Percentiles rank a stretch among this genome's conserved stretches.
Conservation (phyloP, 2,329 filamentous ascomycete genomes). For the Stagonosporopsis chrysanthemi region DNA sequence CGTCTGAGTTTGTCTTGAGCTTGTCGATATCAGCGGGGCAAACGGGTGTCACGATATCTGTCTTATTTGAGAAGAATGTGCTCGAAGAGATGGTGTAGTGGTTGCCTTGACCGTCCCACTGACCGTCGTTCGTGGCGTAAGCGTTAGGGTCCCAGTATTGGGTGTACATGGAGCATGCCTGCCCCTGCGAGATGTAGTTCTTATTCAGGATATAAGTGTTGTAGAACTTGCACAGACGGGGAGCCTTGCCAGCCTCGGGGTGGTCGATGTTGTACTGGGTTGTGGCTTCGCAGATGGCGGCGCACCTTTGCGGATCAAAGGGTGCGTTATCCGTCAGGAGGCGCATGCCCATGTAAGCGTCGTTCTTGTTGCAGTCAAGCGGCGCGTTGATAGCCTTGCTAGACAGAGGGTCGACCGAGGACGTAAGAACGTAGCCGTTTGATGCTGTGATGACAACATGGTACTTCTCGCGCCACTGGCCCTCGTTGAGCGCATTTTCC, state of each 20-base stretch:
- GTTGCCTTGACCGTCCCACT: conserved; percentile 1
- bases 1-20: background rate
- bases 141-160: conserved; percentile 16
- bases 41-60: background rate
- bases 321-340: background rate
- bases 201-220: conserved; percentile 43
- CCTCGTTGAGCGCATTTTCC: background rate
- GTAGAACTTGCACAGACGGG: conserved; percentile 41
- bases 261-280: conserved; percentile 7
- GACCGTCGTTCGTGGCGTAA: conserved; percentile 4
- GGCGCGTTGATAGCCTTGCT: conserved; percentile 9
- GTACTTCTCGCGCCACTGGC: conserved; percentile 7
- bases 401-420: background rate
- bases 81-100: conserved; percentile 12
- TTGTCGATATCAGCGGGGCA: conserved; percentile 2
- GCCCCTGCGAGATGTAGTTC: conserved; percentile 38
- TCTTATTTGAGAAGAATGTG: conserved; percentile 4
- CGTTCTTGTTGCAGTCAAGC: conserved; percentile 6
- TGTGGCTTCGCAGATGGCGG: conserved; percentile 3
- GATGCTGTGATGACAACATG: conserved; percentile 6
- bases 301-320: conserved; percentile 1
- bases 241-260: background rate
- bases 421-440: conserved; percentile 3
- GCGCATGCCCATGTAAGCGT: conserved; percentile 8
- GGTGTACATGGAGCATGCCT: conserved; percentile 35